phyloP scores from a whole-genome alignment of 306 rosid species.

The Malus fusca region DNA sequence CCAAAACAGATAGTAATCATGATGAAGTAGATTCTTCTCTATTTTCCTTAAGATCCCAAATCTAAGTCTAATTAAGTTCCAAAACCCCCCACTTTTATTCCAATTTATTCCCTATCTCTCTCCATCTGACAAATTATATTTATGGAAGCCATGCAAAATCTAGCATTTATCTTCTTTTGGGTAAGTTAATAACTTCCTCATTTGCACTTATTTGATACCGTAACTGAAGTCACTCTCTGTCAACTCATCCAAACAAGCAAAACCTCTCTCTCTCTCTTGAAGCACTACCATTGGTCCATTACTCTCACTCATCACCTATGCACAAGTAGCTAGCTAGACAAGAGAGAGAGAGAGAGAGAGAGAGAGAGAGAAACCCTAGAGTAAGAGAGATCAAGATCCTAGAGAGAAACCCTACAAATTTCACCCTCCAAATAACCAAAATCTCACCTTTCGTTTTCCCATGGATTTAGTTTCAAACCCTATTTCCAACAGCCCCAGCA shows the following conservation, averaged over 20 bases:
- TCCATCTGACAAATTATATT: constrained; percentile 10
- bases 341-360: too few species aligned
- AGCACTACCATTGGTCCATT: not conserved
- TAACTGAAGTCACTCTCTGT: not conserved
- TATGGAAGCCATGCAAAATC: constrained; percentile 30
- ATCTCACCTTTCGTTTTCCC: not conserved
- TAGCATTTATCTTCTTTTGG: constrained; percentile 6
- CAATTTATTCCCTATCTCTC: not conserved
- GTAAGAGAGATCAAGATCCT: not conserved
- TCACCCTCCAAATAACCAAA: not conserved
- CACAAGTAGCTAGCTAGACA: not conserved
- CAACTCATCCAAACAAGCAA: not conserved
- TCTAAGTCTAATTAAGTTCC: not conserved
- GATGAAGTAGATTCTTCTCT: not conserved
- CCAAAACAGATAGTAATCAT: not conserved
- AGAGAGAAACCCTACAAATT: not conserved
- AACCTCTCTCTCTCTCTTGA: not conserved
- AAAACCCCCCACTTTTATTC: too few species aligned
- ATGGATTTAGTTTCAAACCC: constrained; percentile 64
- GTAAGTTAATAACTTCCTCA: not conserved
- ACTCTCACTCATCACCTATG: not conserved
- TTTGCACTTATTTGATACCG: not conserved
- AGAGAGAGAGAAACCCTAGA: constrained; percentile 25
- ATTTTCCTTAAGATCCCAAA: not conserved
- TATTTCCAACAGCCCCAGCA: constrained; percentile 7